phyloP scores from a whole-genome alignment of 176 grass and related monocot genomes.

The Oryza coarctata region DNA sequence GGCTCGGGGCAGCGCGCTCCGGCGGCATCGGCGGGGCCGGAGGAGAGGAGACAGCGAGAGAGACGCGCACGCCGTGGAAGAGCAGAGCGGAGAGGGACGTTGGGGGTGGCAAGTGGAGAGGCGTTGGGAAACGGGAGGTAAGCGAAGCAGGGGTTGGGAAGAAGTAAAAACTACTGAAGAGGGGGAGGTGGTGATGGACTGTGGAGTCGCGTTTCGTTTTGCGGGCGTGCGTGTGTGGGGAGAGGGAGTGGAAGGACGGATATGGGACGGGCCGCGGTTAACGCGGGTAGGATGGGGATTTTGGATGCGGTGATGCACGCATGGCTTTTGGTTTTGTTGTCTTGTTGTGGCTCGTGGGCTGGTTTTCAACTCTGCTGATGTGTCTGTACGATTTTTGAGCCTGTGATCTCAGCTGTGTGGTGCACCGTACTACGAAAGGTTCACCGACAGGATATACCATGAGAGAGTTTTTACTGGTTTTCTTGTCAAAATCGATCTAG shows the following conservation, averaged over 20 bases:
- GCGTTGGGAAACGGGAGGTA: slow-evolving; percentile 37
- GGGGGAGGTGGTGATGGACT: background rate
- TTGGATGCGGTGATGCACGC: background rate
- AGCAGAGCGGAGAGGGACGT: slow-evolving; percentile 59
- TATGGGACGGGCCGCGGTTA: slow-evolving; percentile 23
- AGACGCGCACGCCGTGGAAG: background rate
- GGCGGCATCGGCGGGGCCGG: slow-evolving; percentile 22
- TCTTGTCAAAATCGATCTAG: too few relatives aligned
- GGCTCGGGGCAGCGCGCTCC: background rate
- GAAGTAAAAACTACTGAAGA: slow-evolving; percentile 20
- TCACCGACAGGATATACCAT: background rate
- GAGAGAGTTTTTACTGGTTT: background rate
- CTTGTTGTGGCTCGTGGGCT: background rate
- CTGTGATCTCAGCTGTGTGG: background rate
- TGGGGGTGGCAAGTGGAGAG: slow-evolving; percentile 30
- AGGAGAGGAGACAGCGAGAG: background rate
- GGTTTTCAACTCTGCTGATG: background rate
- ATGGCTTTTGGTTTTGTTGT: background rate
- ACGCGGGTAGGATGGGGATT: slow-evolving; percentile 3
- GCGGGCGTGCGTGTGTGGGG: slow-evolving; percentile 16
- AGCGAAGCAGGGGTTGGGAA: background rate
- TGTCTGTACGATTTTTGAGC: background rate
- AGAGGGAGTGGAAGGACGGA: slow-evolving; percentile 25
- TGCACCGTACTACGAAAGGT: too few relatives aligned
- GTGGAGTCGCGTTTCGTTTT: too few relatives aligned